Evolutionary conservation across 1,284 basidiomycete genomes (phyloP), one percentile per base, ranked within the genome.

Genomic region (Trichosporon sp.): DNA sequence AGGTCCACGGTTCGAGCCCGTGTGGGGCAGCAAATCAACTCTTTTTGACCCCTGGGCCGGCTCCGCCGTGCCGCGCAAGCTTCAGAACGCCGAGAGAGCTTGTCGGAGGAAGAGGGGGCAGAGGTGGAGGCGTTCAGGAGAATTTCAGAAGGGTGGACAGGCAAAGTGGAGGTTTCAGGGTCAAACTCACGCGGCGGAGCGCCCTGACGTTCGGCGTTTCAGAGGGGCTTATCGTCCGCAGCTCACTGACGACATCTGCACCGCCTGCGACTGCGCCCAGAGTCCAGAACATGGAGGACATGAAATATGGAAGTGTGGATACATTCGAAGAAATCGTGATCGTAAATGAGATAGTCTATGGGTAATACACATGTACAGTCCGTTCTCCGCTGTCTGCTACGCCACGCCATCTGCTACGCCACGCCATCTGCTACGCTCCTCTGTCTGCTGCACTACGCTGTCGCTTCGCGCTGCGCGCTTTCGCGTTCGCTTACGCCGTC

Each of bases 1-100:
- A 54, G 49, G 49, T 54, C 49, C 49, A 54, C 49, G 49, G 49
- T 54, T 54, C 49, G 49, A 54, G 29, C 49, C 49, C 49, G 49
- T 54, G 49, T 54, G 49, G 49, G 49, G 49, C 49, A 54, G 49
- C 46, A 29, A 52, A 52, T 3, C 27, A 52, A 27, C 46, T 27
- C 46, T 29, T 52, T 52, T 54, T 54, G 49, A 7, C 14, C 14
- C 40, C 19, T 21, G 19, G 16, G 8, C 16, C 13, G n/a, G 3
- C 40, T n/a, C 23, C 1, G 10, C 4, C 8, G 19, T 36, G 34
- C 34, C 6, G 3, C 16, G 16, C 13, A 4, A 13, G 2, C 9
- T n/a, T 4, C 4, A 44, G 16, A 21, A 44, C 5, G 23, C 40
- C 40, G 40, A 44, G 19, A 44, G 23, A 44, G 16, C 16, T n/a